Base-by-base conservation (phyloP, 2,329 filamentous ascomycete genomes). In the Scleromitrula shiraiana region DNA sequence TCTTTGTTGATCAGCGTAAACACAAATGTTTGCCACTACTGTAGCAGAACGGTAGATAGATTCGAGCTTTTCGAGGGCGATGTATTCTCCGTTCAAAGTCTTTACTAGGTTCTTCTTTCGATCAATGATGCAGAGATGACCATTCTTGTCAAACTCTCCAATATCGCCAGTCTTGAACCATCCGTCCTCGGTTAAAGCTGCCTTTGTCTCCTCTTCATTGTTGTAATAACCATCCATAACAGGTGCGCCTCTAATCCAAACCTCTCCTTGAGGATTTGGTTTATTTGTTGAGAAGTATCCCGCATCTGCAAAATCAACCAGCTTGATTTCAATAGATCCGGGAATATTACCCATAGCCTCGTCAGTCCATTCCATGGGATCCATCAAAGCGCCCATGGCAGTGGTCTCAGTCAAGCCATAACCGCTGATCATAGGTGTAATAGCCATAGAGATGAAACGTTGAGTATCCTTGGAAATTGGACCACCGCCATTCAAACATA, bases 321-420 rank as follows among this genome's bases (percentile, higher is more conserved):
- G 81, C 74, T 97, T 98, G 63, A 95, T 72, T 64, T 97, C 91
- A 51, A 95, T 69, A 2, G 77, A 82, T 2, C 80, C 81, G 7
- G 89, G 81, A 37, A 91, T 75, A 43, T 90, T 82, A 24, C 93
- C 93, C 48, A 95, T 79, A 19, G 87, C 77, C 23, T 75, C 69
- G 48, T 86, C 77, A 9, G 85, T 88, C 82, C 86, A 97, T 56
- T 91, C 82, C 56, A 93, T 70, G 0, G 93, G 91, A 59, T 88
- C 87, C 67, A 84, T 86, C 33, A 93, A 69, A n/a, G 83, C 78
- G 50, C 86, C 87, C 72, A 86, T 89, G 56, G 86, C 88, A 55
- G 82, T 82, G 2, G 93, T 97, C 70, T 98, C 93, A 1, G 93
- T 98, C 56, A 98, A 72, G 52, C 93, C 93, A 64, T 98, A 98